These are phyloP conservation scores for Bacterosira constricta DNA, from an alignment of 108 stramenopile species.

Conservation along the genomic window DNA sequence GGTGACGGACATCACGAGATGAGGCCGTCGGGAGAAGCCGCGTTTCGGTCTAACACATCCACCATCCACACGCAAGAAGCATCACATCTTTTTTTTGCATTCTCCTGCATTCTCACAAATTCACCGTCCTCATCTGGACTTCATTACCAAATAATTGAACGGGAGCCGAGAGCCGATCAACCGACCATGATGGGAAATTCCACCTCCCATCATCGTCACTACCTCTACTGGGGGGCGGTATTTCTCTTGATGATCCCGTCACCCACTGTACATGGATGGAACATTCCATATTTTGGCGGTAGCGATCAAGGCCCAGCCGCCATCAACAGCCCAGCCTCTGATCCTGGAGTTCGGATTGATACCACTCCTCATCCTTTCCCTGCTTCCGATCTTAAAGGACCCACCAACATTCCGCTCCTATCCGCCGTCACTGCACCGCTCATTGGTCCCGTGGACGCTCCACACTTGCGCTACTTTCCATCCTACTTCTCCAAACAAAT, in stretches of 20 bases:
- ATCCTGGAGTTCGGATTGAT: neutral
- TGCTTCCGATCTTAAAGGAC: neutral
- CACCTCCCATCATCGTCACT: constrained; percentile 19
- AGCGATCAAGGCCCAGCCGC: neutral
- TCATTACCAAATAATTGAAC: too few relatives aligned
- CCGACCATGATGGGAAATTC: constrained; percentile 51
- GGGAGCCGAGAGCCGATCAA: too few relatives aligned
- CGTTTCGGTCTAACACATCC: too few relatives aligned
- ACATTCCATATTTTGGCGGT: constrained; percentile 19
- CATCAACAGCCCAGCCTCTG: neutral
- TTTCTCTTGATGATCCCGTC: constrained; percentile 29
- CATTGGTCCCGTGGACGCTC: constrained; percentile 40
- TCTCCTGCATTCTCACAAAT: too few relatives aligned
- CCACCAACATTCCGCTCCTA: neutral
- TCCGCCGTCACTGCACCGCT: constrained; percentile 12
- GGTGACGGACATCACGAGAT: too few relatives aligned
- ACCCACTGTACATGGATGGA: constrained; percentile 20
- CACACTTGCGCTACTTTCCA: constrained; percentile 42
- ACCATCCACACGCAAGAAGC: too few relatives aligned
- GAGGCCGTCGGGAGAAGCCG: too few relatives aligned
- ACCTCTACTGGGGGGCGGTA: constrained; percentile 29
- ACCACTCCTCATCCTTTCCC: neutral
- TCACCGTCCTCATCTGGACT: too few relatives aligned
- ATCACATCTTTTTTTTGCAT: too few relatives aligned
- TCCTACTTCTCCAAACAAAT: constrained; percentile 45